Base-by-base conservation (phyloP, 352 stramenopile species). In the Albugo laibachii region DNA sequence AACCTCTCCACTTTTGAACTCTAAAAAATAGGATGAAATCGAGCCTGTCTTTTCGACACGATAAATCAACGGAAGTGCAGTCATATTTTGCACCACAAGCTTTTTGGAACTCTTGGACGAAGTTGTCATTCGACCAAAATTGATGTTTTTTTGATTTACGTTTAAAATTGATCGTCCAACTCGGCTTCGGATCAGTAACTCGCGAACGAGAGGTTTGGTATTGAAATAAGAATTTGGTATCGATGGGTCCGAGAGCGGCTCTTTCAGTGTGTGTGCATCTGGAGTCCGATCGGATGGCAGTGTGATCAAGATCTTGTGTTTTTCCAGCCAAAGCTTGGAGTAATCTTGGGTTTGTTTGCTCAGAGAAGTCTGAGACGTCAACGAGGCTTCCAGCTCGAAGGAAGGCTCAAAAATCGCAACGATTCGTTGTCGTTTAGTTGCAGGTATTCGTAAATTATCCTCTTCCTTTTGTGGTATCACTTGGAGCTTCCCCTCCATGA, bases 111-210 rank as follows among this genome's bases (percentile, higher is more conserved):
- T 91, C 52, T 83, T 87, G 6, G 72, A 82, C 13, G 74, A 88
- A 13, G 79, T 73, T 20, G 80, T 67, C 41, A 93, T 93, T 13
- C 80, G 71, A 1, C 80, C 80, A 49, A 93, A 93, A 54, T 93
- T 93, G 54, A 93, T 93, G 50, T 93, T 93, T 49, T 93, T 93
- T 57, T 93, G 80, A 48, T 93, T 93, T 43, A 93, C 78, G 39
- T 91, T 87, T 66, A 93, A 69, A 11, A 93, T 72, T 1, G 78
- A 91, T 14, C 78, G 75, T 36, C 73, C 91, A 11, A 93, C 76
- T 47, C 74, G 72, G 51, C 75, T 73, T 52, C 88, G 87, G 5
- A 93, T 59, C 6, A 93, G 56, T 36, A 93, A 53, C 40, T 93
- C 80, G 47, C 80, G 66, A 18, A 93, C 78, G 24, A 1, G 51